Base-by-base conservation (phyloP, 805 yeast species). In the Clavispora vitiphila region DNA sequence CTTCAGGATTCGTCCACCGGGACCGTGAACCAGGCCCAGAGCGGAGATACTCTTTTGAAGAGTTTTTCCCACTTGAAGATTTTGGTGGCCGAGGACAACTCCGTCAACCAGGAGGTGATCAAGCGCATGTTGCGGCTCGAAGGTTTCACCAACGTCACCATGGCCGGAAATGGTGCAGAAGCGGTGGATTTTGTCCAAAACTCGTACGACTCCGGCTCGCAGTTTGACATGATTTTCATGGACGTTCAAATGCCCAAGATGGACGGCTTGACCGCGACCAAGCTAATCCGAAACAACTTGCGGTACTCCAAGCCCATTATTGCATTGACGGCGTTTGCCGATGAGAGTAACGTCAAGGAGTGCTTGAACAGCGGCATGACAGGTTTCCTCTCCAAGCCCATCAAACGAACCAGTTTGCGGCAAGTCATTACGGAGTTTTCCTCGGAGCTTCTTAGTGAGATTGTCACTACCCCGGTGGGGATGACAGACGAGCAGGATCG, bases 231-330 rank as follows among this genome's bases (percentile, higher is more conserved):
- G 40, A 78, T 93, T 2, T 86, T 91, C 57, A 91, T 91, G 99
- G 99, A 91, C 62, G 95, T 91, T 39, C 97, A 91, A 63, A 91
- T 90, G 98, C 98, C 98, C 4, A 82, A 79, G 54, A 72, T 89
- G 50, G 97, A 91, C 59, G 99, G 99, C 3, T 65, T 90, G 23
- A 70, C 80, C 20, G 96, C 97, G 0, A 89, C 98, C 0, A 78
- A 70, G 46, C 71, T 76, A 55, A 83, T 91, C 26, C 71, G 96
- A 35, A 63, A 69, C 14, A 81, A 83, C 34, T 60, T 85, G 45
- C 66, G 73, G 5, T 86, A 76, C 55, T 57, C 58, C 1, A 75
- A 77, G 6, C 97, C 97, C 0, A 89, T 93, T 43, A 93, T 91
- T 29, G 98, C 97, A 0, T 73, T 91, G 41, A 90, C 98, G 0